Evolutionary conservation across 108 stramenopile species (phyloP).

Genomic region (Fragilaria crotonensis): DNA sequence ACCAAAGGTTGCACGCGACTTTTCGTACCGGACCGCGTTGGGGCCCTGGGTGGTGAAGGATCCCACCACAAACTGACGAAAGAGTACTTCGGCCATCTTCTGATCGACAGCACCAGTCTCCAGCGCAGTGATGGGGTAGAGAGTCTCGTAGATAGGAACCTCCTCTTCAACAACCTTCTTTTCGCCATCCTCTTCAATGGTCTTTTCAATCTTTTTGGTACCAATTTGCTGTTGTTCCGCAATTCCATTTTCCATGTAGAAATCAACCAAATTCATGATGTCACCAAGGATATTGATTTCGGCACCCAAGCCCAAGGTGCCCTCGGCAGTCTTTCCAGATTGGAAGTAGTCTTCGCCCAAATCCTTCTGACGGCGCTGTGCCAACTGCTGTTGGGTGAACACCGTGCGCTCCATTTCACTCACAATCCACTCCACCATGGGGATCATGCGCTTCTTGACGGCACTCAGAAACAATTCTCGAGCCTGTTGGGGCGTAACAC

Average conservation of each 20-base stretch:
- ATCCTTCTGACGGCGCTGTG: conserved; percentile 63
- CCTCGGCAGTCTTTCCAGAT: conserved; percentile 66
- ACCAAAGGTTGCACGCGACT: conserved; percentile 57
- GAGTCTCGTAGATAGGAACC: conserved; percentile 56
- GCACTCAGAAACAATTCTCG: conserved; percentile 62
- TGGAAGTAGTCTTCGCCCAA: conserved; percentile 81
- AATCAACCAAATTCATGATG: conserved; percentile 81
- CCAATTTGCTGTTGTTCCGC: conserved; percentile 57
- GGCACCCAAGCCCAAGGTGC: conserved; percentile 72
- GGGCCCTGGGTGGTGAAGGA: conserved; percentile 69
- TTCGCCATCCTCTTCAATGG: conserved; percentile 49
- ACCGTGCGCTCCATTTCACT: conserved; percentile 74
- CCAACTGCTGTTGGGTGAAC: conserved; percentile 64
- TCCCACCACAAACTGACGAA: conserved; percentile 81
- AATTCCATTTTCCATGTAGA: conserved; percentile 79
- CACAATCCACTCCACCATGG: conserved; percentile 78
- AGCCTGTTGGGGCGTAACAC: conserved; percentile 61
- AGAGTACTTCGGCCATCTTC: conserved; percentile 70
- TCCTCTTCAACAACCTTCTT: conserved; percentile 46
- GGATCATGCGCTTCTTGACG: conserved; percentile 62
- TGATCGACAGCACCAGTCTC: conserved; percentile 48
- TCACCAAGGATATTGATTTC: conserved; percentile 85
- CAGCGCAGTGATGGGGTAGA: conserved; percentile 77
- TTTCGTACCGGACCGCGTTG: conserved; percentile 67
- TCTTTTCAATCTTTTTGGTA: conserved; percentile 61